These are phyloP conservation scores for Hyphopichia wangnamkhiaoensis DNA, from an alignment of 1,139 yeast species.

Conservation along the genomic window DNA sequence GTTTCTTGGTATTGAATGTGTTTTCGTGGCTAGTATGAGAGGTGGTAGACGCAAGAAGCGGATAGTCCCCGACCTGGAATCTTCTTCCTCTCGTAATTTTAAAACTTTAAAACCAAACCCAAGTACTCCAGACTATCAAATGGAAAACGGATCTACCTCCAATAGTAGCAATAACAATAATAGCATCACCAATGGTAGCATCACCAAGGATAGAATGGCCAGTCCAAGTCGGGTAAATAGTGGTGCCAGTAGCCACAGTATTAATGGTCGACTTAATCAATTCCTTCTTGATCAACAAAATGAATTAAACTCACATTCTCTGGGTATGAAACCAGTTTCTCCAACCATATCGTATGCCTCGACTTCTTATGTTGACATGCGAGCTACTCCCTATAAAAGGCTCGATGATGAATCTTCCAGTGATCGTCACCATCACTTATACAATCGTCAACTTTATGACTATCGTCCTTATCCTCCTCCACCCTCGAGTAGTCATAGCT, in stretches of 20 bases:
- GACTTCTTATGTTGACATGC: neutral
- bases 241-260: neutral
- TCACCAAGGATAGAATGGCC: too few relatives aligned
- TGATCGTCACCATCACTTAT: neutral
- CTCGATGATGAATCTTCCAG: neutral
- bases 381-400: neutral
- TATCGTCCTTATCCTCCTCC: neutral
- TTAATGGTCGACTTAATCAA: neutral
- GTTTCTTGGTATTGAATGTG: slow-evolving; percentile 50
- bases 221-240: too few relatives aligned
- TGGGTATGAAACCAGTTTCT: slow-evolving; percentile 1
- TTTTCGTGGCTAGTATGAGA: slow-evolving; percentile 58
- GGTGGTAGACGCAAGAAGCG: slow-evolving; percentile 57
- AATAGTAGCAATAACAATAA: neutral
- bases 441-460: neutral
- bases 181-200: too few relatives aligned
- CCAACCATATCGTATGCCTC: slow-evolving; percentile 12
- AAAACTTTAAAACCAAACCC: slow-evolving; percentile 1
- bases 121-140: neutral
- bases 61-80: neutral
- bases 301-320: neutral
- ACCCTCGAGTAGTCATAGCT: neutral
- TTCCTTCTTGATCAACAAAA: slow-evolving; percentile 4
- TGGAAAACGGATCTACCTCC: neutral
- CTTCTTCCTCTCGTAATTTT: neutral